phyloP scores from a whole-genome alignment of 106 monocot genomes.

The Acorus calamus region DNA sequence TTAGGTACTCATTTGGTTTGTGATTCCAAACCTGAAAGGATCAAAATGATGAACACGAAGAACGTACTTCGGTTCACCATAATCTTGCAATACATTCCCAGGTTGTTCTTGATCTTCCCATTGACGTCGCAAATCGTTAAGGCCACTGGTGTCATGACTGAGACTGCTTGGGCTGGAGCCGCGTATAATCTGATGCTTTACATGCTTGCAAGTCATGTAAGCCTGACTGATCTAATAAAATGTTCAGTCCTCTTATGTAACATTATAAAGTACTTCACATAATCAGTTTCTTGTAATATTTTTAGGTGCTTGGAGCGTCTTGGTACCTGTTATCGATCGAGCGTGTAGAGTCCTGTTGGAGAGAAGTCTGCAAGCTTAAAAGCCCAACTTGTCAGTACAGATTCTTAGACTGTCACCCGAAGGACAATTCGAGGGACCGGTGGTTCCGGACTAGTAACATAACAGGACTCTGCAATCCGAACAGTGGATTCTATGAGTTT shows the following conservation, averaged over 20 bases:
- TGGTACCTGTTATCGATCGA: constrained; percentile 78
- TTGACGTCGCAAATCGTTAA: constrained; percentile 63
- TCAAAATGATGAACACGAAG: constrained; percentile 46
- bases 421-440: constrained; percentile 16
- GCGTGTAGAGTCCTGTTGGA: constrained; percentile 68
- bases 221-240: constrained; percentile 4
- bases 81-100: constrained; percentile 65
- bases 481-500: constrained; percentile 36
- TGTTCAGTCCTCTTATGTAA: background rate
- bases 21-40: constrained; percentile 51
- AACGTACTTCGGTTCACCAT: constrained; percentile 53
- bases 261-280: background rate
- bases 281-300: background rate
- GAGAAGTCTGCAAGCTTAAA: constrained; percentile 39
- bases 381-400: constrained; percentile 27
- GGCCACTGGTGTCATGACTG: constrained; percentile 62
- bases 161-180: constrained; percentile 82
- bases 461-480: constrained; percentile 38
- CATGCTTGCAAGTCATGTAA: constrained; percentile 87
- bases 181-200: constrained; percentile 82
- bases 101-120: constrained; percentile 57
- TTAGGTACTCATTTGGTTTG: constrained; percentile 67
- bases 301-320: constrained; percentile 56
- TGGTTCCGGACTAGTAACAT: constrained; percentile 57
- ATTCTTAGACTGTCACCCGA: constrained; percentile 41